Evolutionary conservation across 345 rosid genomes (phyloP).

Genomic region (Eucalyptus rudis): DNA sequence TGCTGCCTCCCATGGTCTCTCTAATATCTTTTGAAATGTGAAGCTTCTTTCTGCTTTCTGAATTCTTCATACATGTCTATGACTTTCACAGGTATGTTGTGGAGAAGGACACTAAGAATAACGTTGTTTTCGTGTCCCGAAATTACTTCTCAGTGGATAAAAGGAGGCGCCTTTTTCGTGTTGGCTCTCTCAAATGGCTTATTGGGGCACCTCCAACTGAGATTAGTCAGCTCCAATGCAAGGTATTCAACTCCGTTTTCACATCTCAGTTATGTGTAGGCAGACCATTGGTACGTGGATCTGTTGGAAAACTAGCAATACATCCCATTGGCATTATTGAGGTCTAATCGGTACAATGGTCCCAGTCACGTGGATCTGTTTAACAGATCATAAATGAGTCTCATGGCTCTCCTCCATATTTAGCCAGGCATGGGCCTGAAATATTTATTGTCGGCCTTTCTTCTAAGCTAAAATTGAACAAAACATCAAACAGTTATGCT

Average conservation of each 20-base stretch:
- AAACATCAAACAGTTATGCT: not conserved
- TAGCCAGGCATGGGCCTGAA: not conserved
- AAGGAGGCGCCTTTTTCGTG: slow-evolving; percentile 66
- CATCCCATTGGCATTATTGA: not conserved
- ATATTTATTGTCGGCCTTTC: not conserved
- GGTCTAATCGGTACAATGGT: not conserved
- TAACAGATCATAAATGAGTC: not conserved
- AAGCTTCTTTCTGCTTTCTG: not conserved
- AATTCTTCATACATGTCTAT: not conserved
- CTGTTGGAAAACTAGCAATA: not conserved
- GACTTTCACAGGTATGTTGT: slow-evolving; percentile 66
- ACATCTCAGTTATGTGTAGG: not conserved
- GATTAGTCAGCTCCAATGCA: slow-evolving; percentile 48
- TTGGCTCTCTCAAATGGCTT: slow-evolving; percentile 78
- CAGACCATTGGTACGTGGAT: not conserved
- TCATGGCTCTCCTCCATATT: not conserved
- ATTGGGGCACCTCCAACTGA: slow-evolving; percentile 30
- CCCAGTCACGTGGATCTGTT: not conserved
- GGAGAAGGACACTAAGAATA: slow-evolving; percentile 66
- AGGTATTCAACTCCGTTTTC: slow-evolving; percentile 24
- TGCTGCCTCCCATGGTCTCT: not conserved
- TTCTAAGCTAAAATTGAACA: not conserved
- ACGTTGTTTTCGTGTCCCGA: slow-evolving; percentile 83
- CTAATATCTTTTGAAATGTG: not conserved
- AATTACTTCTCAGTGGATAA: slow-evolving; percentile 81